phyloP scores from a whole-genome alignment of 2,329 filamentous ascomycete genomes.

The Sordariomycetes sp. region DNA sequence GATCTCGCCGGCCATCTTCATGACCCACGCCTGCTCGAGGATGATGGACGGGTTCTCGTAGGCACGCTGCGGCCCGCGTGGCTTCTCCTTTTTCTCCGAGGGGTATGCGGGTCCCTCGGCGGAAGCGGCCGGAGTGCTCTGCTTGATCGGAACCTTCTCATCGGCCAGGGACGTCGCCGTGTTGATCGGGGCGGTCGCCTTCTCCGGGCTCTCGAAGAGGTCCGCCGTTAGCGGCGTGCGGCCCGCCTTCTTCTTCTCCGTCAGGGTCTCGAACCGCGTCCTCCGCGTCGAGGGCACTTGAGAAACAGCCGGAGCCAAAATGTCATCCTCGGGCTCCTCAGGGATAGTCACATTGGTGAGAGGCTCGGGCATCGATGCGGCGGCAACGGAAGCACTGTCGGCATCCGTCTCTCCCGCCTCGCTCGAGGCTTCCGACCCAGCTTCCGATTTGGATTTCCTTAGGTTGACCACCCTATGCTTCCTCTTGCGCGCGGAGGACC shows the following conservation, averaged over 20 bases:
- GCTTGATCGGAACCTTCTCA: neutral
- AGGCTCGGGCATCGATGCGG: conserved; percentile 53
- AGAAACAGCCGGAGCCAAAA: conserved; percentile 5
- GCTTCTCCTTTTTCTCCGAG: neutral
- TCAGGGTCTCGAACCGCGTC: conserved; percentile 13
- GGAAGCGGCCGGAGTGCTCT: neutral
- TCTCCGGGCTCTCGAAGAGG: conserved; percentile 1
- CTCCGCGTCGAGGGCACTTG: conserved; percentile 10
- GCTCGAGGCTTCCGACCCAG: conserved; percentile 33
- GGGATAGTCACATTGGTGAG: conserved; percentile 44
- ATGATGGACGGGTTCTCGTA: conserved; percentile 37
- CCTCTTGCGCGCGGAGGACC: conserved; percentile 60
- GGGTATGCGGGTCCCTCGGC: neutral
- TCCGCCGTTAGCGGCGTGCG: conserved; percentile 1
- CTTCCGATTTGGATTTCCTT: conserved; percentile 47
- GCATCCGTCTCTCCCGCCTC: conserved; percentile 35
- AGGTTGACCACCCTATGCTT: conserved; percentile 79
- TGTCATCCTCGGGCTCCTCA: conserved; percentile 47
- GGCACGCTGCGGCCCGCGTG: neutral
- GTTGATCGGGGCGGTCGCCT: neutral
- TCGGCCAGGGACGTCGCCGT: neutral
- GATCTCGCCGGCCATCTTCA: conserved; percentile 90
- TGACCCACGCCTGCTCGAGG: conserved; percentile 74
- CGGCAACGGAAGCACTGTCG: conserved; percentile 43
- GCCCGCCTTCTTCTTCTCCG: conserved; percentile 9